Conservation (phyloP, 176 grass and related monocot genomes). For the Oryza coarctata region DNA sequence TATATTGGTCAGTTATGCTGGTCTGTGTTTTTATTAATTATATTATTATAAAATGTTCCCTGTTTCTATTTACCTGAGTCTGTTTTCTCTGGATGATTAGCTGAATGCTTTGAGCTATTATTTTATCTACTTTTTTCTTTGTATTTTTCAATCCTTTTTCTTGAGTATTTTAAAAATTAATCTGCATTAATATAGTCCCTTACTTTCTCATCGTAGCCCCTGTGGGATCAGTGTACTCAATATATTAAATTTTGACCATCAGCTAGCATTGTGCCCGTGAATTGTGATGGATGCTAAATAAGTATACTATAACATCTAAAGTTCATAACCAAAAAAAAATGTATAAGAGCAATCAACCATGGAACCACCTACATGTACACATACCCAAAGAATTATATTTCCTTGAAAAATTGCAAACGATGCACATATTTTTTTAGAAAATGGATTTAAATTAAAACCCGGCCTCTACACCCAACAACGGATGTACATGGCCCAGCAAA, state of each 20-base stretch:
- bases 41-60: not conserved
- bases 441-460: too few species aligned
- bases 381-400: not conserved
- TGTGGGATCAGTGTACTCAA: not conserved
- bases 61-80: not conserved
- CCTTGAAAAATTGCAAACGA: not conserved
- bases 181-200: not conserved
- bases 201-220: too few species aligned
- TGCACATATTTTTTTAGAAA: too few species aligned
- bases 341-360: not conserved
- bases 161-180: slow-evolving; percentile 18
- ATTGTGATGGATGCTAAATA: not conserved
- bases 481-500: too few species aligned
- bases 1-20: slow-evolving; percentile 1
- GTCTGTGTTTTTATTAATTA: not conserved
- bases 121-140: not conserved
- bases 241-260: not conserved
- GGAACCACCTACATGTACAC: not conserved
- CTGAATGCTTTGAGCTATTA: not conserved
- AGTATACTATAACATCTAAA: not conserved
- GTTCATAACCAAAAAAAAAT: not conserved
- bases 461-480: too few species aligned
- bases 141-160: not conserved
- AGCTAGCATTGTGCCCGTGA: not conserved
- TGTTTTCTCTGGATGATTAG: not conserved